Conservation (phyloP, 192 early-diverging fungal species). For the Pilobolus umbonatus region DNA sequence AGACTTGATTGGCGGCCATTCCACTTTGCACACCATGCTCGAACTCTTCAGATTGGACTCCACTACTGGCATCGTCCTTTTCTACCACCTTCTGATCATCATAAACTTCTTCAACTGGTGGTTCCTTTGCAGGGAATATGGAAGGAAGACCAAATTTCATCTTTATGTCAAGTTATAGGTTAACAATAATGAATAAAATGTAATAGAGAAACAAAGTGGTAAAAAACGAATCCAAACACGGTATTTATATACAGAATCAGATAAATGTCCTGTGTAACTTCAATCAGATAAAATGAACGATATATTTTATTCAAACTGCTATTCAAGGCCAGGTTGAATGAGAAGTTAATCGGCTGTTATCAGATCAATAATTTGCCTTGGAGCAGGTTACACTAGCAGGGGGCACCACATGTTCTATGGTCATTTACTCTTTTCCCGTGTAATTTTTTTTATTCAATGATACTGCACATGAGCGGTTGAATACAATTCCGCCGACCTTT, state of each 20-base stretch:
- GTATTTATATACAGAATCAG: slow-evolving; percentile 6
- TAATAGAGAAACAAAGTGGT: neutral
- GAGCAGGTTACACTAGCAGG: neutral
- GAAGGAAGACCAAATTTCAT: neutral
- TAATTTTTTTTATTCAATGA: too few relatives aligned
- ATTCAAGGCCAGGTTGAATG: slow-evolving; percentile 2
- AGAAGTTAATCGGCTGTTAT: slow-evolving; percentile 3
- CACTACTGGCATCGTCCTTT: neutral
- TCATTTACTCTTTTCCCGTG: too few relatives aligned
- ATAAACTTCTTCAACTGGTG: neutral
- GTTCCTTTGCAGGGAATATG: neutral
- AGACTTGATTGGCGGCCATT: neutral
- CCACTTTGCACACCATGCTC: neutral
- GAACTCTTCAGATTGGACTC: neutral
- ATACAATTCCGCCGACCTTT: too few relatives aligned
- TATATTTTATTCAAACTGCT: neutral
- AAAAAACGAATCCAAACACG: neutral
- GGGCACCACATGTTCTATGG: too few relatives aligned
- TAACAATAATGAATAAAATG: neutral
- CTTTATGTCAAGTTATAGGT: neutral
- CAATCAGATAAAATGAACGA: too few relatives aligned
- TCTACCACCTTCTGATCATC: neutral
- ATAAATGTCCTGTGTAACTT: too few relatives aligned
- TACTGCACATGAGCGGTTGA: too few relatives aligned
- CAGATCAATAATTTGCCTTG: neutral